phyloP scores from a whole-genome alignment of 2,329 filamentous ascomycete species.

The Didymella pinodella region DNA sequence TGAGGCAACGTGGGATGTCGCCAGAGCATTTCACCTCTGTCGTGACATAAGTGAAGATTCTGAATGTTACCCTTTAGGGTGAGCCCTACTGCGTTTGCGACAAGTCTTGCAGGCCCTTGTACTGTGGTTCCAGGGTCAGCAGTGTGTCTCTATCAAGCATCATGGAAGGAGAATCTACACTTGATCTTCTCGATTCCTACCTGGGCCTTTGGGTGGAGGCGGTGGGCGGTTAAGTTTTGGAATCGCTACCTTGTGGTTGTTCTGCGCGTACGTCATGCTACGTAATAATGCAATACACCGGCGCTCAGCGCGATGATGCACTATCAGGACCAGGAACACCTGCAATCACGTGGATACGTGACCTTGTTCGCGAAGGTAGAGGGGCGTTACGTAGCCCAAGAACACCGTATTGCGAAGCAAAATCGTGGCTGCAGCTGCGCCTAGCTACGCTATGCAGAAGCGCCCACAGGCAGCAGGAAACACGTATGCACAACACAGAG shows the following conservation, averaged over 20 bases:
- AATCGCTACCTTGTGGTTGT: slow-evolving; percentile 25
- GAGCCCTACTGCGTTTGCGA: slow-evolving; percentile 31
- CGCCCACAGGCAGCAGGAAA: no score
- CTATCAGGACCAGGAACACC: no score
- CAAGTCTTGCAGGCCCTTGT: slow-evolving; percentile 36
- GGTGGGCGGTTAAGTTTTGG: slow-evolving; percentile 22
- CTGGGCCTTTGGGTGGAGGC: slow-evolving; percentile 15
- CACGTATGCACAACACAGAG: no score
- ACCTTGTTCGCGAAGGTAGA: no score
- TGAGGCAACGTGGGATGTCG: slow-evolving; percentile 29
- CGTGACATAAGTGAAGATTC: background rate
- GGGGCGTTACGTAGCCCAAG: no score
- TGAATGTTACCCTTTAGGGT: background rate
- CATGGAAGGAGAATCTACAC: slow-evolving; percentile 21
- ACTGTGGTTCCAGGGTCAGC: slow-evolving; percentile 6
- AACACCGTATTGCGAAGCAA: no score
- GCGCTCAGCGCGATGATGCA: no score
- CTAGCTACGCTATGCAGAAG: no score
- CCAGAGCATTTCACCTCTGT: slow-evolving; percentile 41
- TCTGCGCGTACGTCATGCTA: slow-evolving; percentile 1
- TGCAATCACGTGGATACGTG: no score
- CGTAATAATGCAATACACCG: no score
- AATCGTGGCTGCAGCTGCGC: no score
- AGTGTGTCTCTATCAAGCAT: slow-evolving; percentile 6
- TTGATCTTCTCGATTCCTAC: slow-evolving; percentile 27